These are phyloP conservation scores for Cylindrotheca fusiformis DNA, from an alignment of 108 stramenopile species.

Conservation along the genomic window DNA sequence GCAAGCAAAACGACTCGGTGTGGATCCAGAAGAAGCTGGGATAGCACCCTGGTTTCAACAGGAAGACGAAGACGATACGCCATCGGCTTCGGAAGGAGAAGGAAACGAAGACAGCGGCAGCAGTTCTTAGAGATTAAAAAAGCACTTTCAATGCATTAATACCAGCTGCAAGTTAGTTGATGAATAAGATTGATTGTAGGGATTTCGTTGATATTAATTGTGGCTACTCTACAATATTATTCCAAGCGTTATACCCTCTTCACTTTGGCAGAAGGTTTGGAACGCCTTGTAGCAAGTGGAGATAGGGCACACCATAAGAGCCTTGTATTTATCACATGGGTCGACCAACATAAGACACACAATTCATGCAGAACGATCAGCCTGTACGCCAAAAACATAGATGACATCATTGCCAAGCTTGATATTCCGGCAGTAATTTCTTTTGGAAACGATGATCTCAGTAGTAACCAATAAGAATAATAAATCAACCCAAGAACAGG, in stretches of 20 bases:
- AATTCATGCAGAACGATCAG: conserved; percentile 55
- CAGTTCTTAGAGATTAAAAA: too few species aligned
- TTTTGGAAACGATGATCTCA: conserved; percentile 17
- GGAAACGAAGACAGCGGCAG: conserved; percentile 15
- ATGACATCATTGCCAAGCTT: conserved; percentile 48
- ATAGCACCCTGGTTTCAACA: conserved; percentile 75
- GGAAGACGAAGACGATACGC: conserved; percentile 35
- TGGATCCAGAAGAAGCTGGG: conserved; percentile 74
- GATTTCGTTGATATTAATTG: too few species aligned
- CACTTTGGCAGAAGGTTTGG: too few species aligned
- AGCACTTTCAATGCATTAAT: too few species aligned
- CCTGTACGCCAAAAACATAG: conserved; percentile 62
- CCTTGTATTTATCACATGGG: conserved; percentile 64
- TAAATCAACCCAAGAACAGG: conserved; percentile 64
- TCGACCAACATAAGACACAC: conserved; percentile 71
- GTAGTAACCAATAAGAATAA: conserved; percentile 40
- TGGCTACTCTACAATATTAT: too few species aligned
- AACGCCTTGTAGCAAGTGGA: too few species aligned
- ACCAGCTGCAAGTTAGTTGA: too few species aligned
- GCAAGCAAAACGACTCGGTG: conserved; percentile 79
- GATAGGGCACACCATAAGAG: conserved; percentile 43
- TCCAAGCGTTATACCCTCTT: too few species aligned
- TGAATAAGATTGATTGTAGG: too few species aligned
- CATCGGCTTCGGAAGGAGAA: conserved; percentile 11
- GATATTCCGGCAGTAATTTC: conserved; percentile 19